A percentile compares a stretch with the other conserved stretches of the same genome.
Conservation (phyloP, 768 basidiomycete genomes). For the Mycena sanguinolenta region DNA sequence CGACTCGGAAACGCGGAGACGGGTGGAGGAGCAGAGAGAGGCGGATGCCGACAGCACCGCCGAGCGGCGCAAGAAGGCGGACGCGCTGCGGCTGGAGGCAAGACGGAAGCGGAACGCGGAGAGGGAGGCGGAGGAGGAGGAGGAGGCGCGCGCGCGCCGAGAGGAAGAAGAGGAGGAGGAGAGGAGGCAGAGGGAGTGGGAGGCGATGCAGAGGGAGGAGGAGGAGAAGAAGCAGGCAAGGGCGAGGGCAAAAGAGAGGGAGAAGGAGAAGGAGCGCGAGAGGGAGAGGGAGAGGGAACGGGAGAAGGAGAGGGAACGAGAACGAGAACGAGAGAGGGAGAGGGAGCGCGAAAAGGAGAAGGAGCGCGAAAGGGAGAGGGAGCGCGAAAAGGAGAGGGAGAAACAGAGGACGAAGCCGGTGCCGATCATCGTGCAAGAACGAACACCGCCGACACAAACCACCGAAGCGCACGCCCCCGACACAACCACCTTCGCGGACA, state of each 20-base stretch:
- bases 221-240: not conserved
- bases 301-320: too few relatives aligned
- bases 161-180: conserved; percentile 26
- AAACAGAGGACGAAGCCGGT: too few relatives aligned
- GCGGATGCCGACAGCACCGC: not conserved
- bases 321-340: too few relatives aligned
- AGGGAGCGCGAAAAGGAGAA: not conserved
- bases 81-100: too few relatives aligned
- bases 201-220: conserved; percentile 32
- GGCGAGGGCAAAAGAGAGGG: not conserved
- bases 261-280: too few relatives aligned
- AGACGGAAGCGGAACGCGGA: too few relatives aligned
- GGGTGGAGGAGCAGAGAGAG: not conserved
- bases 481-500: not conserved
- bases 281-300: not conserved
- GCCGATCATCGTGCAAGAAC: not conserved
- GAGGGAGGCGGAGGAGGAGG: not conserved
- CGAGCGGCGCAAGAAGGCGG: too few relatives aligned
- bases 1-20: not conserved
- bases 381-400: too few relatives aligned
- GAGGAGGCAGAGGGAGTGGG: conserved; percentile 30
- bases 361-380: not conserved
- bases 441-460: not conserved
- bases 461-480: not conserved
- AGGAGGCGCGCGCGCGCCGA: too few relatives aligned